These are phyloP conservation scores for Hypsizygus ulmarius DNA, from an alignment of 1,284 basidiomycete species.

Conservation along the genomic window DNA sequence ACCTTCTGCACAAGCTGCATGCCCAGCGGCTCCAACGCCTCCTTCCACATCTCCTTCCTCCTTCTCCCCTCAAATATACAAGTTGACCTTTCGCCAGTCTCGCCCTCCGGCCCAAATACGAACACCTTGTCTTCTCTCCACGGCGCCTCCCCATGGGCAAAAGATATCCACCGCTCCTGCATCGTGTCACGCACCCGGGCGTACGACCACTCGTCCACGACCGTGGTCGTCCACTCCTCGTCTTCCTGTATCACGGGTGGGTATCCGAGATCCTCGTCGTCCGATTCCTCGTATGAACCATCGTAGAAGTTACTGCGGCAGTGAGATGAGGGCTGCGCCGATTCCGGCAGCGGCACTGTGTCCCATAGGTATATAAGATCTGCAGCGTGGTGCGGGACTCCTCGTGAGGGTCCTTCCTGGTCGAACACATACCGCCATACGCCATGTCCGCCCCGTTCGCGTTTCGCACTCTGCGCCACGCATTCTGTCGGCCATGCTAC, in stretches of 20 bases:
- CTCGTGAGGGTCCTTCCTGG: conserved; percentile 65
- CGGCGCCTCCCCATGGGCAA: conserved; percentile 66
- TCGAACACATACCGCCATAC: conserved; percentile 79
- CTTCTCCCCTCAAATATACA: conserved; percentile 53
- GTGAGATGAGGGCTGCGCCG: conserved; percentile 19
- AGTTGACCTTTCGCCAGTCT: conserved; percentile 57
- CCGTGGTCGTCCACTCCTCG: conserved; percentile 46
- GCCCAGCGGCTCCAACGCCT: conserved; percentile 64
- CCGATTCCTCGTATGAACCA: conserved; percentile 38
- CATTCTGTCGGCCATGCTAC: conserved; percentile 74
- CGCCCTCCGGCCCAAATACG: conserved; percentile 73
- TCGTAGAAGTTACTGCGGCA: conserved; percentile 28
- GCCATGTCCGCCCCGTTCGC: conserved; percentile 47
- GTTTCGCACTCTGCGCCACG: conserved; percentile 46
- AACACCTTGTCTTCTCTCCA: conserved; percentile 67
- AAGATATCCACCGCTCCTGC: conserved; percentile 70
- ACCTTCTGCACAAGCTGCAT: conserved; percentile 65
- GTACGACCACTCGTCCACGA: conserved; percentile 65
- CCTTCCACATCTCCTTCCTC: conserved; percentile 53
- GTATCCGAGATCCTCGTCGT: conserved; percentile 33
- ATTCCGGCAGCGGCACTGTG: conserved; percentile 53
- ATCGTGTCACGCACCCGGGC: conserved; percentile 62
- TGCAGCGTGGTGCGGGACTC: conserved; percentile 62
- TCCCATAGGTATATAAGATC: conserved; percentile 77
- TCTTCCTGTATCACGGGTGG: conserved; percentile 18